Conservation (phyloP, 129 eudicot species). For the Flaveria trinervia region DNA sequence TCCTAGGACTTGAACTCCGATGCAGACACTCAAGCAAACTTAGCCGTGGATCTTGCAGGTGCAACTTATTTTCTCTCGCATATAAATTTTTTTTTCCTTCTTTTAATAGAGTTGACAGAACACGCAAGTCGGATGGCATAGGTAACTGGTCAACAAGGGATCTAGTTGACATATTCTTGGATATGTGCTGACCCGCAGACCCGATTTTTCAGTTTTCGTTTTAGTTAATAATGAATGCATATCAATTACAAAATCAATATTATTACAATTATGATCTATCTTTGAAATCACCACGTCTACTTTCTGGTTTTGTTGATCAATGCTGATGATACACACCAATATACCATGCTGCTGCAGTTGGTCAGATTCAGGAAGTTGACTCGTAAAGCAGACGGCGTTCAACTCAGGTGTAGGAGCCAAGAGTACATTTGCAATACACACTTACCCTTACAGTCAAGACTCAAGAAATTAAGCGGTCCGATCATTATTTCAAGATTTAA, state of each 20-base stretch:
- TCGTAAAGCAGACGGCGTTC: slow-evolving; percentile 4
- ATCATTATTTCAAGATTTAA: slow-evolving; percentile 11
- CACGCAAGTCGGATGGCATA: neutral
- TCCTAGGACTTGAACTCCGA: slow-evolving; percentile 75
- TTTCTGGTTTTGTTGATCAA: neutral
- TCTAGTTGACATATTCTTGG: neutral
- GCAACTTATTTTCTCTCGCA: neutral
- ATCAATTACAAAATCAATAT: neutral
- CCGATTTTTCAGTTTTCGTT: neutral
- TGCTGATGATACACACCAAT: neutral
- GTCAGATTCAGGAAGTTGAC: slow-evolving; percentile 42
- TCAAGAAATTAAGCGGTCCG: neutral
- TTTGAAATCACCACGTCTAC: neutral
- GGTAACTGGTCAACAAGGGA: neutral
- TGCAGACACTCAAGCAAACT: slow-evolving; percentile 94
- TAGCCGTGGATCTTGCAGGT: slow-evolving; percentile 84
- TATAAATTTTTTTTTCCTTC: neutral
- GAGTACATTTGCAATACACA: slow-evolving; percentile 21
- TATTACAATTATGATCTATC: neutral
- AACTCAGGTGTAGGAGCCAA: slow-evolving; percentile 7
- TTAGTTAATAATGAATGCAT: neutral
- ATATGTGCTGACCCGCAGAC: neutral
- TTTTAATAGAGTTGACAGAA: neutral
- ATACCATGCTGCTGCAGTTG: slow-evolving; percentile 34
- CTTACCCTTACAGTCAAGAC: slow-evolving; percentile 6